Conservation (phyloP, 768 basidiomycete genomes). For the Mycena vulgaris region DNA sequence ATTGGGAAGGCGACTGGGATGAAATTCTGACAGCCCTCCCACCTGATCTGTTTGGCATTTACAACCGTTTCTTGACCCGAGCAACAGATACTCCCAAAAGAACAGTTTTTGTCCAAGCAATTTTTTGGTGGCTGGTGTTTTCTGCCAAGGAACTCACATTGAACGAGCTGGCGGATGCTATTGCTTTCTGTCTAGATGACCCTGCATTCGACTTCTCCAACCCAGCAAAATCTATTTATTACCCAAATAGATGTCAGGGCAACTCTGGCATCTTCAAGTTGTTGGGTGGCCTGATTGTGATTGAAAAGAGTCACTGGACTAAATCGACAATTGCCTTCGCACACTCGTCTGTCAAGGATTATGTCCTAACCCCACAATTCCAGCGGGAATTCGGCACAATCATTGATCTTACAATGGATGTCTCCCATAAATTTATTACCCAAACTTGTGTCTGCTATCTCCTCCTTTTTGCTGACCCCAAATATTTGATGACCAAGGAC, state of each 20-base stretch:
- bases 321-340: too few relatives aligned
- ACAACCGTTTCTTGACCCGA: not conserved
- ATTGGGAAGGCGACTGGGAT: not conserved
- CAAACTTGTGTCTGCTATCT: too few relatives aligned
- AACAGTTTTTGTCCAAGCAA: not conserved
- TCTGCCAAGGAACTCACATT: not conserved
- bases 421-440: constrained; percentile 1
- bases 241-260: not conserved
- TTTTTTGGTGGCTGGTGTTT: constrained; percentile 8
- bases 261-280: constrained; percentile 3
- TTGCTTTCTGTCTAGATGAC: constrained; percentile 3
- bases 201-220: constrained; percentile 4
- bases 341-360: constrained; percentile 4
- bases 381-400: not conserved
- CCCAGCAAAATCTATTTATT: not conserved
- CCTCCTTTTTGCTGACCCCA: too few relatives aligned
- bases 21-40: not conserved
- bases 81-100: not conserved
- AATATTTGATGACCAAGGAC: too few relatives aligned
- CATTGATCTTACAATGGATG: not conserved
- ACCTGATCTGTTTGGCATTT: not conserved
- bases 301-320: not conserved
- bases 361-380: not conserved
- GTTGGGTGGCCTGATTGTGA: constrained; percentile 6
- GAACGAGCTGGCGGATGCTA: constrained; percentile 9